A percentile compares a stretch with the other conserved stretches of the same genome.
Conservation (phyloP, 2,329 filamentous ascomycete species). For the Penicillium sp. region DNA sequence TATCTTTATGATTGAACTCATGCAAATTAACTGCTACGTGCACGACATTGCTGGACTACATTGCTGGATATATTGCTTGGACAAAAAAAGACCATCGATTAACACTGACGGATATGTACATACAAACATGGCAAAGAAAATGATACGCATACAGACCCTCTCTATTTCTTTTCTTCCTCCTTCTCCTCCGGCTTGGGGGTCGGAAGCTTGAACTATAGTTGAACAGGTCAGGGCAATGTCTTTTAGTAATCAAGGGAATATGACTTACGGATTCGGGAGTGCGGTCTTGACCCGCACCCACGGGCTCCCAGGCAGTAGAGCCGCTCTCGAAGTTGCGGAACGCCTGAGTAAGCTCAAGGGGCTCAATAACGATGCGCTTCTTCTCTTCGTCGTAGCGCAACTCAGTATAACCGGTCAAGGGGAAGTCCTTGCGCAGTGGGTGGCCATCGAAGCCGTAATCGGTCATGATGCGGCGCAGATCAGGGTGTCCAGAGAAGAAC, state of each 20-base stretch:
- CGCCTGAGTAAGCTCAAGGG: constrained; percentile 93
- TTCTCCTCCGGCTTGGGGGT: constrained; percentile 93
- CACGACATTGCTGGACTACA: not conserved
- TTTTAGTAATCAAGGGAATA: not conserved
- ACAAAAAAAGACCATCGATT: constrained; percentile 24
- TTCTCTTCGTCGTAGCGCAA: constrained; percentile 98
- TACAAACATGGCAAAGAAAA: constrained; percentile 40
- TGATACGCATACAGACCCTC: constrained; percentile 38
- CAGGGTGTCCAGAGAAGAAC: constrained; percentile 93
- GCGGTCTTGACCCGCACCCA: constrained; percentile 70
- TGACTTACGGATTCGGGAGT: constrained; percentile 68
- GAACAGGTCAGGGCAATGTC: constrained; percentile 10
- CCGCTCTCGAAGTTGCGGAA: constrained; percentile 98
- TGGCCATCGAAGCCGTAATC: constrained; percentile 99
- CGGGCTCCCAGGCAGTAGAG: constrained; percentile 68
- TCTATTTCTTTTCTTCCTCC: constrained; percentile 88
- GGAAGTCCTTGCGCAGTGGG: constrained; percentile 96
- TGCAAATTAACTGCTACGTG: not conserved
- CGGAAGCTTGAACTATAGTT: constrained; percentile 77
- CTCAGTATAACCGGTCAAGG: constrained; percentile 96
- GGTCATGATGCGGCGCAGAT: constrained; percentile 96
- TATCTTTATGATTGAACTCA: not conserved
- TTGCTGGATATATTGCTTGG: not conserved
- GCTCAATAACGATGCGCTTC: constrained; percentile 98
- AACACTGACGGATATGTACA: constrained; percentile 36